These are phyloP conservation scores for Diaporthe ampelina DNA, from an alignment of 2,329 filamentous ascomycete species.

Conservation along the genomic window DNA sequence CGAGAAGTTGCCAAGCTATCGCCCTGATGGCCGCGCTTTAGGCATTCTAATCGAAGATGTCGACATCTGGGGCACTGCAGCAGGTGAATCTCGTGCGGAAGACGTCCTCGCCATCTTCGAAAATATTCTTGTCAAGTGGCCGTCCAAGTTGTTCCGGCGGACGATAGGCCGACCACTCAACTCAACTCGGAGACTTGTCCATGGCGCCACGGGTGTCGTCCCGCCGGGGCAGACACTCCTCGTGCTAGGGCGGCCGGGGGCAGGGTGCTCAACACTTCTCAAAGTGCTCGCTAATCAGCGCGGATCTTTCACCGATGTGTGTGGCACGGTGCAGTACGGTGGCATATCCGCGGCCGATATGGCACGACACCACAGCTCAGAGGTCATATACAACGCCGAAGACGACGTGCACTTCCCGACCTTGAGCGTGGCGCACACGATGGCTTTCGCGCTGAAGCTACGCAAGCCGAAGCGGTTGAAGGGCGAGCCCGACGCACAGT, in stretches of 20 bases:
- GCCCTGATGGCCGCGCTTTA: constrained; percentile 1
- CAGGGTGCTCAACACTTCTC: constrained; percentile 51
- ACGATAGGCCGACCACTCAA: neutral
- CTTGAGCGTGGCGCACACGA: constrained; percentile 75
- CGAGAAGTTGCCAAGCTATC: neutral
- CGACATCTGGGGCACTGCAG: constrained; percentile 7
- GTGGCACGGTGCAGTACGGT: constrained; percentile 48
- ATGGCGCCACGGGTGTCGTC: neutral
- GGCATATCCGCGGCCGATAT: constrained; percentile 43
- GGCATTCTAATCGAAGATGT: constrained; percentile 7
- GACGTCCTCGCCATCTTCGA: neutral
- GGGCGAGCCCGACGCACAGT: neutral
- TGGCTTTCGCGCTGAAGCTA: constrained; percentile 72
- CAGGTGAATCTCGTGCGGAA: constrained; percentile 1
- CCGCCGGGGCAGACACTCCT: constrained; percentile 42
- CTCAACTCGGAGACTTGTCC: neutral
- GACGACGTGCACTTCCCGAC: constrained; percentile 78
- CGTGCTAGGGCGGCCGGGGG: constrained; percentile 51
- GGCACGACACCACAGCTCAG: constrained; percentile 46
- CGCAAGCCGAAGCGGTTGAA: neutral
- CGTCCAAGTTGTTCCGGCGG: neutral
- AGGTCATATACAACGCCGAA: constrained; percentile 52
- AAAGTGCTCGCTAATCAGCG: constrained; percentile 50
- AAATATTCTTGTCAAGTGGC: neutral
- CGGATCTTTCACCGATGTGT: constrained; percentile 48